phyloP scores from a whole-genome alignment of 2,329 filamentous ascomycete genomes.

The Xylaria sp. region DNA sequence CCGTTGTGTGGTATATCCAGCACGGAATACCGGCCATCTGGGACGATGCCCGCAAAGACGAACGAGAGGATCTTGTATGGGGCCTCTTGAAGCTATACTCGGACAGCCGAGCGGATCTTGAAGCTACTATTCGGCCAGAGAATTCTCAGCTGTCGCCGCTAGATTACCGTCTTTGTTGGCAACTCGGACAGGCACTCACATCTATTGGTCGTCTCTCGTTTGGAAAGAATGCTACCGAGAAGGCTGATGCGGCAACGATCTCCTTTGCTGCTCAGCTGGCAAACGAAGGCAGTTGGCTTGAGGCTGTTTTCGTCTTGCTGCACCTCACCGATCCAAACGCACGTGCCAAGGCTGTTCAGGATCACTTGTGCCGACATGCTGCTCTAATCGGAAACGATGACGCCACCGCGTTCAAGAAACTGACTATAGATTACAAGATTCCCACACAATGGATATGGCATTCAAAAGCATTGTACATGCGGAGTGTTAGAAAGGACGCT shows the following conservation, averaged over 20 bases:
- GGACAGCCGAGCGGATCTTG: conserved; percentile 66
- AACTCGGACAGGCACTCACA: conserved; percentile 77
- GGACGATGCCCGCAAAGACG: conserved; percentile 67
- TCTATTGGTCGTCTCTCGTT: conserved; percentile 64
- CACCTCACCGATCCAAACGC: conserved; percentile 74
- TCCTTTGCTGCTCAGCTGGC: conserved; percentile 74
- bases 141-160: conserved; percentile 80
- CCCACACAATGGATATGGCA: conserved; percentile 85
- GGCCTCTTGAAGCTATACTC: conserved; percentile 86
- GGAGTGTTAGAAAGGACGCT: conserved; percentile 75
- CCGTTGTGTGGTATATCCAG: conserved; percentile 77
- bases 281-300: conserved; percentile 72
- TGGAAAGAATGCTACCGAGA: conserved; percentile 64
- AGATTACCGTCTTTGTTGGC: conserved; percentile 83
- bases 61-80: conserved; percentile 84
- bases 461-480: conserved; percentile 85
- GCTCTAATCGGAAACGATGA: conserved; percentile 70
- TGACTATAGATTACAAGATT: conserved; percentile 74
- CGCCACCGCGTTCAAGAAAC: conserved; percentile 65
- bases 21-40: conserved; percentile 68
- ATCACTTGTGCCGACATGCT: conserved; percentile 79
- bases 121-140: conserved; percentile 78
- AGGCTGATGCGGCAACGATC: conserved; percentile 73
- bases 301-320: conserved; percentile 80
- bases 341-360: conserved; percentile 75